phyloP scores from a whole-genome alignment of 2,329 filamentous ascomycete genomes.

The Aspergillus ochraceoroseus region DNA sequence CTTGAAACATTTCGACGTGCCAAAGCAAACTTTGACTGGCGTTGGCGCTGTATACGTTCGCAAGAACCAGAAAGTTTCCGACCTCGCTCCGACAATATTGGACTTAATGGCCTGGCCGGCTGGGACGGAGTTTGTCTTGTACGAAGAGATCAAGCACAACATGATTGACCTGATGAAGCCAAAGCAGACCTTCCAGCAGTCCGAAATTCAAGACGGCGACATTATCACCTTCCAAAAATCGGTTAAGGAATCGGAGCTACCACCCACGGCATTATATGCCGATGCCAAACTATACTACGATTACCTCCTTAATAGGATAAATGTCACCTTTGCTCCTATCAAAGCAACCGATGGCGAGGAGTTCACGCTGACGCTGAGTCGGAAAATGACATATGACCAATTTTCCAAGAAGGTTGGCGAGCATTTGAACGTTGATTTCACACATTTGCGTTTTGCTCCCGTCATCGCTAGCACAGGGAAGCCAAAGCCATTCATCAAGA shows the following conservation, averaged over 20 bases:
- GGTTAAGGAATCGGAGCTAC: conserved; percentile 42
- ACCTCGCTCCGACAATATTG: conserved; percentile 71
- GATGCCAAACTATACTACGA: conserved; percentile 89
- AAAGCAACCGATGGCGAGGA: conserved; percentile 52
- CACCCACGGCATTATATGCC: conserved; percentile 47
- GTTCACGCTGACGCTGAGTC: conserved; percentile 75
- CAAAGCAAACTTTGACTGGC: conserved; percentile 68
- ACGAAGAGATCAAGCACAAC: conserved; percentile 94
- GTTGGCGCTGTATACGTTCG: conserved; percentile 81
- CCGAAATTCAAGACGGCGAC: conserved; percentile 94
- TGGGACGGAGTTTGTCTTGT: conserved; percentile 67
- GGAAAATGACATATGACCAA: conserved; percentile 85
- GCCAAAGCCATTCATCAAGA: conserved; percentile 72
- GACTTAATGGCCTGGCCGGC: conserved; percentile 82
- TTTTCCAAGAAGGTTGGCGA: conserved; percentile 78
- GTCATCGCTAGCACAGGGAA: conserved; percentile 72
- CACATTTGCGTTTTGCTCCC: conserved; percentile 86
- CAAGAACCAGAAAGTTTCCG: conserved; percentile 80
- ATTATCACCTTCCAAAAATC: conserved; percentile 88
- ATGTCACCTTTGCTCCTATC: conserved; percentile 69
- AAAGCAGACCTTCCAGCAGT: conserved; percentile 81
- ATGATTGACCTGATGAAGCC: conserved; percentile 96
- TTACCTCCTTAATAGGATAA: conserved; percentile 78
- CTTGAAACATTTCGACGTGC: conserved; percentile 83
- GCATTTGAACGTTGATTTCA: conserved; percentile 69